Base-by-base conservation (phyloP, 2,329 filamentous ascomycete genomes). In the Fusarium sp. region DNA sequence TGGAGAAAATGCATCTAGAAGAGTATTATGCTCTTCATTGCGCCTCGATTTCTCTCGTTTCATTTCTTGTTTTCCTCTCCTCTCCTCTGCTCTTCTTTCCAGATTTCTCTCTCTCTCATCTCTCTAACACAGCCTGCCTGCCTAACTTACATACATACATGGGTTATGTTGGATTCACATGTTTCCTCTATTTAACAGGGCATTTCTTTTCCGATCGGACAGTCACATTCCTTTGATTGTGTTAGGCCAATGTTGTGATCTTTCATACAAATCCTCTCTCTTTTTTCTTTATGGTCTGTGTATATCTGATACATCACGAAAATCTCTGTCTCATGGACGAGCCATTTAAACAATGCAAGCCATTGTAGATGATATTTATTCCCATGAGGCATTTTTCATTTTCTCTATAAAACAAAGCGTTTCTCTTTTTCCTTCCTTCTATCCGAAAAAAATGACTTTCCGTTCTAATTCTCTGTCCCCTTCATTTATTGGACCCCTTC, bases 201-300 rank as follows among this genome's bases (percentile, higher is more conserved):
- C 54, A 23, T 60, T 60, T 46, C 29, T 57, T 52, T 11, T 48
- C 18, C n/a, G 29, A 54, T 23, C 31, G 37, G 45, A 61, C 35
- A 48, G 29, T 42, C 57, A 49, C 62, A 56, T 60, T 71, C 46
- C 29, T 65, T 73, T 67, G 41, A 45, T 54, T 41, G 23, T 33
- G 57, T 38, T 25, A 51, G 51, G 49, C 45, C 60, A 57, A 25
- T 54, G 61, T 61, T 46, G 35, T 65, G 37, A 49, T 64, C 16
- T 57, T 31, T 29, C 33, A 65, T 23, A 42, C 55, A 52, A 46
- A 21, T 37, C n/a, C 41, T 54, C 33, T 45, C 29, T 42, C n/a
- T 49, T 33, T 39, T 46, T 49, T 59, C 44, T 48, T 38, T 25
- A 54, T 65, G 29, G 37, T 65, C 42, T 23, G 39, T 51, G 27